Percentiles rank a stretch among this genome's conserved stretches.
These are phyloP conservation scores for Syzygium aqueum DNA, from an alignment of 345 rosid species.

Conservation along the genomic window DNA sequence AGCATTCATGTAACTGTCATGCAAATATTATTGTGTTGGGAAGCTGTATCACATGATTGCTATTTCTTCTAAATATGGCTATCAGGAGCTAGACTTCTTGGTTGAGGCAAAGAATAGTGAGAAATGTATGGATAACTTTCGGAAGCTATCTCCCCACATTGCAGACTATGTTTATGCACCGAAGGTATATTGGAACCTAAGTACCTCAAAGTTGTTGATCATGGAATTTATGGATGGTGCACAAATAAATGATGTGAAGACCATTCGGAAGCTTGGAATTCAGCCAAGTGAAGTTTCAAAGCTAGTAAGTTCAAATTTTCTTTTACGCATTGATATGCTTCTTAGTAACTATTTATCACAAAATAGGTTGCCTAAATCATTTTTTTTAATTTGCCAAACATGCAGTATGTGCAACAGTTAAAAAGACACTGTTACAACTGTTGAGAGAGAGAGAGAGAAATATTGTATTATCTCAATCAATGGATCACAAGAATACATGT, in stretches of 20 bases:
- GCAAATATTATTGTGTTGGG: background rate
- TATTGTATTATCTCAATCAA: too few relatives aligned
- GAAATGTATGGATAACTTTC: conserved; percentile 82
- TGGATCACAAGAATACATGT: too few relatives aligned
- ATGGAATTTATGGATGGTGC: conserved; percentile 98
- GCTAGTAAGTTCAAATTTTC: conserved; percentile 45
- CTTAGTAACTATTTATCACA: background rate
- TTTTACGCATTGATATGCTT: background rate
- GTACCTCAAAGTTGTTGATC: conserved; percentile 74
- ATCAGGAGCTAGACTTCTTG: conserved; percentile 89
- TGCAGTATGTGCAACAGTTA: background rate
- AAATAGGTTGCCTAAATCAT: background rate
- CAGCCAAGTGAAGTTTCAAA: conserved; percentile 66
- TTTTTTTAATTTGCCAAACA: background rate
- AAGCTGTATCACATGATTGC: background rate
- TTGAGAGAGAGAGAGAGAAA: too few relatives aligned
- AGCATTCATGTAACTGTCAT: background rate
- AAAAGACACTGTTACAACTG: background rate
- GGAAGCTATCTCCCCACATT: conserved; percentile 80
- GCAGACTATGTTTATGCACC: conserved; percentile 84
- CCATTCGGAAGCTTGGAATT: conserved; percentile 64
- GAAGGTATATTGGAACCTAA: conserved; percentile 66
- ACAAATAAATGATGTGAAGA: conserved; percentile 65
- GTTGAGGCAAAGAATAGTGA: conserved; percentile 84
- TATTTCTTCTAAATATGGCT: background rate